Conservation (phyloP, 2,329 filamentous ascomycete species). For the Penicillium sp. region DNA sequence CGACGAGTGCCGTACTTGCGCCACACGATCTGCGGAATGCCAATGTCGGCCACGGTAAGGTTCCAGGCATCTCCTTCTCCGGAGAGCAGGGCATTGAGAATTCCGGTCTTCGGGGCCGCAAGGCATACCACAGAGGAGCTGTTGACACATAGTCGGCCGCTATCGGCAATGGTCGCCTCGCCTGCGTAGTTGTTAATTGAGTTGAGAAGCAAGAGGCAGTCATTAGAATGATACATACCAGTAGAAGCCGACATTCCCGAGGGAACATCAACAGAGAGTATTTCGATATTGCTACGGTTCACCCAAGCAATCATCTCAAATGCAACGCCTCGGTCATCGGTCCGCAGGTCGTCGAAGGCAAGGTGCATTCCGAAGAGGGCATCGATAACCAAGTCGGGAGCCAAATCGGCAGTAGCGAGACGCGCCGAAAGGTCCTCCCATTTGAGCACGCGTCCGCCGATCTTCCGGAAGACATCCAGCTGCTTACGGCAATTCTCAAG, state of each 20-base stretch:
- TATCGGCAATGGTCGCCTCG: constrained; percentile 65
- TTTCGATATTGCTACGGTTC: constrained; percentile 80
- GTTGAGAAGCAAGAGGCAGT: too few species aligned
- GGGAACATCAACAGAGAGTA: constrained; percentile 87
- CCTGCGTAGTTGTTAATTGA: constrained; percentile 41
- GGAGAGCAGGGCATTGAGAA: constrained; percentile 74
- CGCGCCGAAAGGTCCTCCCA: constrained; percentile 62
- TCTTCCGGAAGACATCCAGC: constrained; percentile 78
- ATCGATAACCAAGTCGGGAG: constrained; percentile 82
- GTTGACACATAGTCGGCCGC: constrained; percentile 75
- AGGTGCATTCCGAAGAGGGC: constrained; percentile 84
- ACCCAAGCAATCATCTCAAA: constrained; percentile 94
- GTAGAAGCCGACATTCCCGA: constrained; percentile 82
- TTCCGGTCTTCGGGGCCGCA: constrained; percentile 81
- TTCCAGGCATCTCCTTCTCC: constrained; percentile 67
- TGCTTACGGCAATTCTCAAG: constrained; percentile 81
- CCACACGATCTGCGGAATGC: constrained; percentile 80
- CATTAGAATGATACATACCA: constrained; percentile 61
- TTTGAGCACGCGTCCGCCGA: constrained; percentile 72
- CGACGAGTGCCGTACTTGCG: constrained; percentile 80
- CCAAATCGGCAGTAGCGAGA: constrained; percentile 59
- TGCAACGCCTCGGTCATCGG: constrained; percentile 78
- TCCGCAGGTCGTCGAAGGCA: constrained; percentile 84
- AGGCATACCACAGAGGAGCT: constrained; percentile 83
- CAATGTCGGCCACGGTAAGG: constrained; percentile 83